Conservation (phyloP, 1,284 basidiomycete genomes). For the Pulveroboletus sp. region DNA sequence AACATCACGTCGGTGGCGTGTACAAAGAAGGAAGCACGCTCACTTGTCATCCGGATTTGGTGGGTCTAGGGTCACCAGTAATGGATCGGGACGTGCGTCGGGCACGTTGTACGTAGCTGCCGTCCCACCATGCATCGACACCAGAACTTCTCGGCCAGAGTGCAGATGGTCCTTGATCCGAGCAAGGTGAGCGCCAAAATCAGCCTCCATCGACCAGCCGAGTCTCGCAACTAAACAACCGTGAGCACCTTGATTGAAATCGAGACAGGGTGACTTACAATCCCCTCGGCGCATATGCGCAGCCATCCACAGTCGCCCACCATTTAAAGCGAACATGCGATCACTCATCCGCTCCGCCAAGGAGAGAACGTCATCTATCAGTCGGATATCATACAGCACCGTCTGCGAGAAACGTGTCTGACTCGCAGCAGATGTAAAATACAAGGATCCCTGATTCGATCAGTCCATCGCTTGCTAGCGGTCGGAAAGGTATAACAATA, state of each 20-base stretch:
- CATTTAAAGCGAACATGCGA: conserved; percentile 39
- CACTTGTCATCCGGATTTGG: conserved; percentile 30
- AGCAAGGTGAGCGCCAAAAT: conserved; percentile 39
- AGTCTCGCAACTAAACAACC: conserved; percentile 22
- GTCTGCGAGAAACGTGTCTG: conserved; percentile 37
- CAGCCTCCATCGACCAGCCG: conserved; percentile 41
- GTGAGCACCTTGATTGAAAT: neutral
- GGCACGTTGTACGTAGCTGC: conserved; percentile 34
- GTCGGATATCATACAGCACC: conserved; percentile 39
- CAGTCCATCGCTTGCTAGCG: neutral
- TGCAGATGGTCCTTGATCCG: conserved; percentile 40
- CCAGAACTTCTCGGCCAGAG: conserved; percentile 34
- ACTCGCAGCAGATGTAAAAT: conserved; percentile 40
- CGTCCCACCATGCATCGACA: conserved; percentile 21
- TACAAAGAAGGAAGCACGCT: neutral
- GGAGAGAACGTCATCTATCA: conserved; percentile 33
- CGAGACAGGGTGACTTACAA: conserved; percentile 30
- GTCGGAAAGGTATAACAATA: neutral
- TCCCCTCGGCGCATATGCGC: conserved; percentile 53
- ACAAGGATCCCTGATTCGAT: conserved; percentile 38
- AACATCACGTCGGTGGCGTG: neutral
- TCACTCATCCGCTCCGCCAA: conserved; percentile 38
- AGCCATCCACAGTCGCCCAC: conserved; percentile 46
- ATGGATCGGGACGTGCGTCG: conserved; percentile 23
- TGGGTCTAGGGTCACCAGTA: conserved; percentile 27